Evolutionary conservation across 2,329 filamentous ascomycete species (phyloP), one percentile per base, ranked within the genome.

Genomic region (Shiraia sp.): DNA sequence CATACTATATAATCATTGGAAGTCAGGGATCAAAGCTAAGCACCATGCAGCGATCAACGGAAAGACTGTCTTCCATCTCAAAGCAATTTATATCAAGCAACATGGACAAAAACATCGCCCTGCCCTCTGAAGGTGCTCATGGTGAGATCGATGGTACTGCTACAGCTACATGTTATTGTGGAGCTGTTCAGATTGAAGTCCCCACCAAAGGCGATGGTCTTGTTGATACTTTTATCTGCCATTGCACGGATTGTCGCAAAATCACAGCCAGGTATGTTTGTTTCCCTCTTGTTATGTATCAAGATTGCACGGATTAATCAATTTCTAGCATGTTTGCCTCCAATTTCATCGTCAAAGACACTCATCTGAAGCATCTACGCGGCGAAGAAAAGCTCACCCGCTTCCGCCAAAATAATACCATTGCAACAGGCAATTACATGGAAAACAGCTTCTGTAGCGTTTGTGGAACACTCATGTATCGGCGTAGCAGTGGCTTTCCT

Each of bases 401-500:
- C 0, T 83, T 66, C 37, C 45, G 51, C 6, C 75, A 82, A 31
- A 40, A 35, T 0, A 26, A 45, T 10, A 62, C 61, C 0, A 74
- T 80, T 28, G 69, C 48, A 0, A 71, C 48, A 2, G 46, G 49
- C 3, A 49, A 53, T 17, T 34, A 36, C 33, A 86, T 86, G 82
- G 78, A 77, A 10, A 85, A 86, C 56, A 71, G 73, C 55, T 86
- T 86, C 63, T 86, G 83, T 51, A 68, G 58, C 1, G 76, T 70
- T 0, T 86, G 83, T 56, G 82, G 83, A 2, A 77, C 77, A 0
- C 72, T 85, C 4, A 77, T 86, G 79, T 85, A 83, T 51, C 74
- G 82, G 4, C 34, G 61, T 13, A 40, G 37, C 15, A 40, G 23
- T 8, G 37, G 37, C 37, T 40, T 25, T 30, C 53, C 6, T 4